Evolutionary conservation across 495 filamentous ascomycete species (phyloP), one percentile per base, ranked within the genome.

Genomic region (Penicillium canariense): DNA sequence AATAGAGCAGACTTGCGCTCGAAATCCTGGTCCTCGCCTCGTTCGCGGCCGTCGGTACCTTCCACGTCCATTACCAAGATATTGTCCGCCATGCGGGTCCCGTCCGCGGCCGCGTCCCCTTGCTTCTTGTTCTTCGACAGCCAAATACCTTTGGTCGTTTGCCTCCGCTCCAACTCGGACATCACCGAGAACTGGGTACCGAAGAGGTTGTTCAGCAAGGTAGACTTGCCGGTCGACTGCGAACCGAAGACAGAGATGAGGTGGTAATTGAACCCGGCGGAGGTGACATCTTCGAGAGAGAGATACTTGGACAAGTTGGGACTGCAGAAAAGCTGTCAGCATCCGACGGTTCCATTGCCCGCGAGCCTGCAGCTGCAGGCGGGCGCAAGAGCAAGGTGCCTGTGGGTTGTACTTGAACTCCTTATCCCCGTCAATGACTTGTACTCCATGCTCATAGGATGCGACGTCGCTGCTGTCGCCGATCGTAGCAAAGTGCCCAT

Each of bases 1-100:
- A 98, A 98, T 15, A 98, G 81, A 27, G 94, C 94, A 69, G 90
- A 95, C 75, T 98, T 98, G 60, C 94, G 83, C 80, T 98, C 94
- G 67, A 98, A 98, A 67, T 98, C 94, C 72, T 98, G 94, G 67
- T 98, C 94, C 69, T 98, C 94, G 50, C 94, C 94, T 62, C 94
- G 80, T 75, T 98, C 94, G 56, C 94, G 85, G 47, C 94, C 94
- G 72, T 98, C 94, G 10, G 94, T 98, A 60, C 94, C 94, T 70
- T 98, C 94, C 36, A 98, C 94, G 68, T 98, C 94, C 94, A 98
- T 98, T 58, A 98, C 93, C 56, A 98, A 74, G 64, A 98, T 97
- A 67, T 98, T 98, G 51, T 95, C 90, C 60, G 91, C 92, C 93
- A 97, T 97, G 36, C 62, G 65, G 43, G 72, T 69, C 35, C 71